Conservation (phyloP, 139 green algal genomes). For the Zygnema cylindricum region DNA sequence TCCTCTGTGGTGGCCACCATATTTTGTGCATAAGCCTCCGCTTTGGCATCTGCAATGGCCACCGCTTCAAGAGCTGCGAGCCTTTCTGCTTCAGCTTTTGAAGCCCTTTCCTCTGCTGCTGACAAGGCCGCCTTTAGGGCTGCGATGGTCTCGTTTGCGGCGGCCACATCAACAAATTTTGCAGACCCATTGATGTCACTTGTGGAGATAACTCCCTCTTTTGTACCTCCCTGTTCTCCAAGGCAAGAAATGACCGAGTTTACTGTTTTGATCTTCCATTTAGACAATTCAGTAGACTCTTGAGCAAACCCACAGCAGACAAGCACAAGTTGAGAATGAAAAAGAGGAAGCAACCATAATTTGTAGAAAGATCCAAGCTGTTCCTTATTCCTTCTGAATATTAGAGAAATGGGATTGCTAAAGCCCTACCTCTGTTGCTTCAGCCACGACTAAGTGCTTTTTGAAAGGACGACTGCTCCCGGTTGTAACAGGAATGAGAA, state of each 20-base stretch:
- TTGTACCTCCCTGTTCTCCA: neutral
- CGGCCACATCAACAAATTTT: neutral
- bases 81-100: conserved; percentile 25
- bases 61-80: conserved; percentile 28
- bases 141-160: conserved; percentile 4
- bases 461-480: neutral
- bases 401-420: neutral
- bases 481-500: neutral
- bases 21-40: conserved; percentile 31
- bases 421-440: neutral
- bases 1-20: conserved; percentile 56
- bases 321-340: neutral
- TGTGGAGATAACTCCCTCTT: neutral
- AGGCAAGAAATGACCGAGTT: neutral
- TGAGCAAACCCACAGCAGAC: neutral
- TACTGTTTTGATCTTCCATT: too few relatives aligned
- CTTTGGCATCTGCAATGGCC: conserved; percentile 11
- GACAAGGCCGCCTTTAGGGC: conserved; percentile 10
- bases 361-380: neutral
- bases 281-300: too few relatives aligned
- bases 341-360: neutral
- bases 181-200: neutral
- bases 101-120: neutral
- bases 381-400: too few relatives aligned
- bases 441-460: neutral